phyloP scores from a whole-genome alignment of 2,329 filamentous ascomycete species.

The Ampelomyces quisqualis region DNA sequence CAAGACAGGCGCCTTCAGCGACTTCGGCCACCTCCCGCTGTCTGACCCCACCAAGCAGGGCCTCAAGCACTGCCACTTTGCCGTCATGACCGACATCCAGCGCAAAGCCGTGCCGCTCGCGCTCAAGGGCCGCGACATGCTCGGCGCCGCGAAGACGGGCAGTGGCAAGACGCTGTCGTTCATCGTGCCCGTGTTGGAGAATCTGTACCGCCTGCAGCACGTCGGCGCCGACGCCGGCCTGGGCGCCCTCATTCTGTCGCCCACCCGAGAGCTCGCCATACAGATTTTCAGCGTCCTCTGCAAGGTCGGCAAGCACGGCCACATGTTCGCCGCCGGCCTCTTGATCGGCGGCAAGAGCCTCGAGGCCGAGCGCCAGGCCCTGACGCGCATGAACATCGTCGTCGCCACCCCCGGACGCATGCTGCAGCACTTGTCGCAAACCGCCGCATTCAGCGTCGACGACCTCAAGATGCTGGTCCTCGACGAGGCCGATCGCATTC shows the following conservation, averaged over 20 bases:
- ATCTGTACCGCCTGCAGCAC: constrained; percentile 85
- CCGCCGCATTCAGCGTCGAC: constrained; percentile 82
- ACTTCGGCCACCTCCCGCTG: constrained; percentile 82
- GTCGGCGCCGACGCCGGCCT: constrained; percentile 82
- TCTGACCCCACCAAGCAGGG: constrained; percentile 77
- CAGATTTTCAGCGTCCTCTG: constrained; percentile 95
- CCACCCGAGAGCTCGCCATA: constrained; percentile 90
- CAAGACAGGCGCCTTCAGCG: constrained; percentile 60
- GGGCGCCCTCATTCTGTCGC: constrained; percentile 88
- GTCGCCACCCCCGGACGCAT: constrained; percentile 95
- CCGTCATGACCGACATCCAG: constrained; percentile 88
- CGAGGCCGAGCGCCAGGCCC: constrained; percentile 79
- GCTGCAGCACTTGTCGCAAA: constrained; percentile 94
- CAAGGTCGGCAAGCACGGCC: constrained; percentile 79
- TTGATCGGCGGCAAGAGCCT: constrained; percentile 92
- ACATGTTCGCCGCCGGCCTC: constrained; percentile 87
- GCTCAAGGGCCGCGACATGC: constrained; percentile 80
- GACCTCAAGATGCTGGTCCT: constrained; percentile 90
- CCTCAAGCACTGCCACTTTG: constrained; percentile 83
- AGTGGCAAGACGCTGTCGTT: constrained; percentile 96
- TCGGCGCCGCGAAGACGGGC: constrained; percentile 93
- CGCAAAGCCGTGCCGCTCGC: constrained; percentile 83
- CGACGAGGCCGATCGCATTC: constrained; percentile 93
- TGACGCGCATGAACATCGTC: constrained; percentile 93
- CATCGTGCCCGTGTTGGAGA: constrained; percentile 86